Evolutionary conservation across 805 yeast species (phyloP), one percentile per base, ranked within the genome.

Genomic region (Teunomyces pallodes): DNA sequence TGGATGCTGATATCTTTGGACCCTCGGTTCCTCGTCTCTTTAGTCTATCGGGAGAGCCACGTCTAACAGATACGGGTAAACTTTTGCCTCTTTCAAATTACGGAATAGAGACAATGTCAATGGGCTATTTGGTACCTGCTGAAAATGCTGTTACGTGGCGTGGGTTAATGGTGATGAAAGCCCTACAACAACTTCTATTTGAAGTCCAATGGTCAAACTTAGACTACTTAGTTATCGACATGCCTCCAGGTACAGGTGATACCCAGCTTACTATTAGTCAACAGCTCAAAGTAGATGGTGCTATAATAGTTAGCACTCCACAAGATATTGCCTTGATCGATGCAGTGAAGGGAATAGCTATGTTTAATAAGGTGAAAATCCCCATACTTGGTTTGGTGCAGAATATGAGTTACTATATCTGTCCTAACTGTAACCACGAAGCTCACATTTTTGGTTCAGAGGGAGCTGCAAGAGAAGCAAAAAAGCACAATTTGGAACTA

Each of bases 241-340:
- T 89, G 87, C 96, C 96, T 0, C 96, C 96, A 0, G 96, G 96
- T 2, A 89, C 96, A 0, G 96, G 96, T 14, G 96, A 89, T 61
- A 84, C 87, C 0, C 96, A 89, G 58, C 72, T 89, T 46, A 86
- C 95, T 0, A 73, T 89, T n/a, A 83, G 90, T 26, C 96, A 89
- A 64, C 86, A 83, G 56, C 62, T 86, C n/a, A 75, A 77, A 41
- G 80, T 89, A 0, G 86, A 83, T 56, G 96, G 96, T 0, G 89
- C 95, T 0, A 77, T 89, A 1, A 80, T 89, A 33, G 96, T 89
- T 1, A 82, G 90, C 0, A 89, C 96, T 0, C 92, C 95, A 0
- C 96, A 89, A 62, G 96, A 89, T 54, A 79, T 89, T 36, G 96
- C 96, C 0, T 64, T 88, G 24, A 75, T 84, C 5, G 96, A 89